Conservation (phyloP, 352 stramenopile species). For the Blastocystis sp. region DNA sequence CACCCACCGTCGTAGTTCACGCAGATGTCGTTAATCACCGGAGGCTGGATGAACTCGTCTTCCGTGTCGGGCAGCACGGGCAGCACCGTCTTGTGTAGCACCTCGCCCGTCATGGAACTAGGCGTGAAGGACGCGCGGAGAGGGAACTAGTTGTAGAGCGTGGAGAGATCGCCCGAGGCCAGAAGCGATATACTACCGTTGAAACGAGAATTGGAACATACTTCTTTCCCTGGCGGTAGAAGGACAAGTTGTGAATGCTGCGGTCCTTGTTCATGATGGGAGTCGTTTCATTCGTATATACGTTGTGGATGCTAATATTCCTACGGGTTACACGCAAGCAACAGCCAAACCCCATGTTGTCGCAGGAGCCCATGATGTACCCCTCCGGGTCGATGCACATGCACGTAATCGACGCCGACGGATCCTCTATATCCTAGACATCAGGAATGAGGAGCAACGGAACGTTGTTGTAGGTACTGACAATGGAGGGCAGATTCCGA, state of each 20-base stretch:
- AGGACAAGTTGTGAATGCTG: conserved; percentile 9
- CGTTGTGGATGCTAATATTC: conserved; percentile 39
- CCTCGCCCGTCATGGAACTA: conserved; percentile 48
- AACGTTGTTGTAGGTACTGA: conserved; percentile 8
- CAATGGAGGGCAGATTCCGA: not conserved
- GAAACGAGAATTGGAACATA: not conserved
- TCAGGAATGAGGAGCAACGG: not conserved
- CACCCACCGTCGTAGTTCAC: conserved; percentile 44
- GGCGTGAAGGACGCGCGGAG: not conserved
- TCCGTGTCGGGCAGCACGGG: conserved; percentile 37
- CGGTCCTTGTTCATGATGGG: conserved; percentile 46
- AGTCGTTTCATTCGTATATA: conserved; percentile 32
- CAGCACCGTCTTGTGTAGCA: conserved; percentile 5
- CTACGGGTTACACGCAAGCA: not conserved
- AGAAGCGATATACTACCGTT: conserved; percentile 25
- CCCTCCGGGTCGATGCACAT: conserved; percentile 53
- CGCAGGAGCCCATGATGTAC: conserved; percentile 20
- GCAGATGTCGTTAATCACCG: conserved; percentile 22
- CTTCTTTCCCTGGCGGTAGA: conserved; percentile 51
- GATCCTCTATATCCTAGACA: conserved; percentile 12
- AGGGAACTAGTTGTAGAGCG: conserved; percentile 24
- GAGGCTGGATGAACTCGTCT: not conserved
- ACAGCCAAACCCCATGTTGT: conserved; percentile 12
- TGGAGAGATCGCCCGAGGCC: conserved; percentile 21
- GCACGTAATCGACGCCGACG: not conserved